Evolutionary conservation across 2,329 filamentous ascomycete genomes (phyloP).

Genomic region (Sporothrix globosa): DNA sequence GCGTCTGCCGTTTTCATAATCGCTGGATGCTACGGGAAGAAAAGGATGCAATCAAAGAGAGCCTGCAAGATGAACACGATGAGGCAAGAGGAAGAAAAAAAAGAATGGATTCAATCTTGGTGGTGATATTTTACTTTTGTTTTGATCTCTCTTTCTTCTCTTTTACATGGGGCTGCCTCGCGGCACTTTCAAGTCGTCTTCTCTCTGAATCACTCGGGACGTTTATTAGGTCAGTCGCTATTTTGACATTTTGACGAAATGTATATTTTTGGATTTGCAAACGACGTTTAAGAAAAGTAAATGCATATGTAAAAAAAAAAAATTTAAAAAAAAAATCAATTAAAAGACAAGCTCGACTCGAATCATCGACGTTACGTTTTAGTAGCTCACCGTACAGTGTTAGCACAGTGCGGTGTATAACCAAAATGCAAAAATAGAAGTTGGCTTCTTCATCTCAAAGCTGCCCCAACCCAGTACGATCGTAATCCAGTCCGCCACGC

Average conservation of each 20-base stretch:
- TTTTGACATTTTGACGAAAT: slow-evolving; percentile 14
- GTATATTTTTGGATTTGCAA: not conserved
- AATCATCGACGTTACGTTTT: not conserved
- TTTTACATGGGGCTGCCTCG: slow-evolving; percentile 47
- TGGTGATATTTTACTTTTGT: slow-evolving; percentile 39
- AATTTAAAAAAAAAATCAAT: not conserved
- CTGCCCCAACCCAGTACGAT: slow-evolving; percentile 63
- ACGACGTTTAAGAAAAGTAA: not conserved
- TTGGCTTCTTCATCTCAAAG: slow-evolving; percentile 59
- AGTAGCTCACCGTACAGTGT: not conserved
- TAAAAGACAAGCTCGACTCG: not conserved
- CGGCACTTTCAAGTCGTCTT: slow-evolving; percentile 44
- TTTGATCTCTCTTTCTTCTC: slow-evolving; percentile 38
- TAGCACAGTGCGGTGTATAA: not conserved
- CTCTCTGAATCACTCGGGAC: slow-evolving; percentile 12
- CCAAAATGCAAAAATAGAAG: slow-evolving; percentile 42
- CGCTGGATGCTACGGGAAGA: not conserved
- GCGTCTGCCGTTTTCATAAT: not conserved
- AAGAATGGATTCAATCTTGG: not conserved
- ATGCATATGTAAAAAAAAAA: not conserved
- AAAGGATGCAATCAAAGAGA: not conserved
- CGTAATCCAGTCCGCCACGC: slow-evolving; percentile 71
- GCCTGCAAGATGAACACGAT: not conserved
- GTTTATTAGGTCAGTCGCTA: slow-evolving; percentile 1
- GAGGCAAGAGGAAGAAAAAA: not conserved